Evolutionary conservation across 176 grass and related monocot species (phyloP).

Genomic region (sorghum (Sorghum bicolor)): Sorghum_bicolor_NCBIv3 NC_012870.2:78780001-78780500

Average conservation of each 20-base stretch:
- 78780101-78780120: conserved; percentile 41
- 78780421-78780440: conserved; percentile 23
- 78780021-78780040: conserved; percentile 49
- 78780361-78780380: neutral
- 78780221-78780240: neutral
- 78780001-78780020: conserved; percentile 56
- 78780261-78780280: neutral
- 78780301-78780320: conserved; percentile 1
- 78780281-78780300: neutral
- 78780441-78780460: conserved; percentile 31
- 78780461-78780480: conserved; percentile 37
- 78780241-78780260: neutral
- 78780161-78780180: conserved; percentile 10
- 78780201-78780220: neutral
- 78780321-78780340: neutral
- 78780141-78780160: conserved; percentile 25
- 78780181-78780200: conserved; percentile 10
- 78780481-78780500: conserved; percentile 40
- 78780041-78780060: conserved; percentile 44
- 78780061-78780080: conserved; percentile 33
- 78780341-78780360: neutral
- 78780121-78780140: conserved; percentile 41
- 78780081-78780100: conserved; percentile 51
- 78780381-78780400: neutral
- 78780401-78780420: conserved; percentile 26